These are phyloP conservation scores for Tylopilus rubrobrunneus DNA, from an alignment of 768 basidiomycete species.

Conservation along the genomic window DNA sequence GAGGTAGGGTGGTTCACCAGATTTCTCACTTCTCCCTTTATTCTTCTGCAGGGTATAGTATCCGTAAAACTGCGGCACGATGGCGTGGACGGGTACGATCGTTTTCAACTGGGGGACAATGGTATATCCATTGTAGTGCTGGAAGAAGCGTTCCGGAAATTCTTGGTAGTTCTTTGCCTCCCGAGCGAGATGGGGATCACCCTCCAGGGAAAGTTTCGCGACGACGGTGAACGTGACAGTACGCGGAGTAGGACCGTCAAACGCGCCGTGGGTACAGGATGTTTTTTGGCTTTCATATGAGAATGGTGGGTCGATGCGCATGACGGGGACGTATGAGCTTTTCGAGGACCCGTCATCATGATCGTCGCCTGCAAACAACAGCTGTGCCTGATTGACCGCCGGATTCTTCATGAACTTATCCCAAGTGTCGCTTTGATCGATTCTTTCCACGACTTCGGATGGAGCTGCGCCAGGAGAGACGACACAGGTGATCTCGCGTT, in stretches of 20 bases:
- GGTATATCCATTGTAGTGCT: conserved; percentile 26
- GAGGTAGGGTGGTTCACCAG: conserved; percentile 5
- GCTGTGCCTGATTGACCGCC: background rate
- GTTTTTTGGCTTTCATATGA: conserved; percentile 10
- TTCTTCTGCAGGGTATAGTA: conserved; percentile 39
- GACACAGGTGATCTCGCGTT: conserved; percentile 14
- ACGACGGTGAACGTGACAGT: conserved; percentile 39
- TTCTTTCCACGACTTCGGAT: background rate
- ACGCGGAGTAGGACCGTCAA: background rate
- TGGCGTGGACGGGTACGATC: conserved; percentile 44
- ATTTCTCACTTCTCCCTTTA: no score
- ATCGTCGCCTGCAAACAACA: background rate
- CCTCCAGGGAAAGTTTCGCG: conserved; percentile 41
- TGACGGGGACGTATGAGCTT: background rate
- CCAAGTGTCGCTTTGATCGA: background rate
- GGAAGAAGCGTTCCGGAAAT: conserved; percentile 28
- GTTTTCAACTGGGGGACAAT: conserved; percentile 28
- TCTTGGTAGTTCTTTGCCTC: conserved; percentile 29
- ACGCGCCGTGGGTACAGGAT: conserved; percentile 9
- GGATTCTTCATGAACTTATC: background rate
- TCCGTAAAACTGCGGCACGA: conserved; percentile 65
- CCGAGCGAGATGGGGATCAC: conserved; percentile 35
- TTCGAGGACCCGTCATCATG: background rate
- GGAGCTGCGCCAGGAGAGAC: background rate
- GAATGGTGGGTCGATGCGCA: conserved; percentile 16